These are phyloP conservation scores for Jacaranda copaia DNA, from an alignment of 257 asterid genomes.

Conservation along the genomic window DNA sequence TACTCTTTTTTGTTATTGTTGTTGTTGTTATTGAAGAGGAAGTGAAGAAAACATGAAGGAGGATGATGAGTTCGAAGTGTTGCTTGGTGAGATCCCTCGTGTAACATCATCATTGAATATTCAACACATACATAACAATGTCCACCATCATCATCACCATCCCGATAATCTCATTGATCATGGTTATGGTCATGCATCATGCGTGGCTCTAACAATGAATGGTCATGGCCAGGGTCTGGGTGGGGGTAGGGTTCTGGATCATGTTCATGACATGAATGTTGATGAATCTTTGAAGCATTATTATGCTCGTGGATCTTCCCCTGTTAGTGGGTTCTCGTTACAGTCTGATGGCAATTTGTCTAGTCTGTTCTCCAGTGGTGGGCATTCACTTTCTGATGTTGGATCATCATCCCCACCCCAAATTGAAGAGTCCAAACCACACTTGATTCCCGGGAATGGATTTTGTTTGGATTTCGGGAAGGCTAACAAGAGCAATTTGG, in stretches of 20 bases:
- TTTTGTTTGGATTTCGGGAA: slow-evolving; percentile 42
- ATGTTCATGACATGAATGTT: slow-evolving; percentile 39
- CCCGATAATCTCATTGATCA: slow-evolving; percentile 36
- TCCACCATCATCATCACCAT: slow-evolving; percentile 32
- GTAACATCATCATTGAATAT: slow-evolving; percentile 59
- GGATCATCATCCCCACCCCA: slow-evolving; percentile 57
- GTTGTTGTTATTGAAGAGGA: slow-evolving; percentile 26
- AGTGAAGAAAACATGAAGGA: slow-evolving; percentile 55
- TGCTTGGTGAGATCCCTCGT: slow-evolving; percentile 78
- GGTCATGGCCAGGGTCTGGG: slow-evolving; percentile 20
- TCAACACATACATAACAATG: slow-evolving; percentile 38
- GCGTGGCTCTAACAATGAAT: slow-evolving; percentile 42
- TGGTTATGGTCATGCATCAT: slow-evolving; percentile 48
- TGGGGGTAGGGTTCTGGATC: slow-evolving; percentile 20
- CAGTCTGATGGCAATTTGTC: slow-evolving; percentile 69
- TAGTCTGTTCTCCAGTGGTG: slow-evolving; percentile 56
- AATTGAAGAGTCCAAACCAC: slow-evolving; percentile 50
- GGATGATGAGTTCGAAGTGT: slow-evolving; percentile 70
- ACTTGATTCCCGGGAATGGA: slow-evolving; percentile 38
- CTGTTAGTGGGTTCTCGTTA: slow-evolving; percentile 60
- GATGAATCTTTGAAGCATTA: slow-evolving; percentile 44
- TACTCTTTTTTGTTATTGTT: not conserved
- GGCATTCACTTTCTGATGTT: slow-evolving; percentile 51
- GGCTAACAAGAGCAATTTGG: slow-evolving; percentile 36
- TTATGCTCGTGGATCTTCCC: slow-evolving; percentile 52